These are phyloP conservation scores for Agaricus bisporus DNA, from an alignment of 768 basidiomycete genomes.

Conservation along the genomic window DNA sequence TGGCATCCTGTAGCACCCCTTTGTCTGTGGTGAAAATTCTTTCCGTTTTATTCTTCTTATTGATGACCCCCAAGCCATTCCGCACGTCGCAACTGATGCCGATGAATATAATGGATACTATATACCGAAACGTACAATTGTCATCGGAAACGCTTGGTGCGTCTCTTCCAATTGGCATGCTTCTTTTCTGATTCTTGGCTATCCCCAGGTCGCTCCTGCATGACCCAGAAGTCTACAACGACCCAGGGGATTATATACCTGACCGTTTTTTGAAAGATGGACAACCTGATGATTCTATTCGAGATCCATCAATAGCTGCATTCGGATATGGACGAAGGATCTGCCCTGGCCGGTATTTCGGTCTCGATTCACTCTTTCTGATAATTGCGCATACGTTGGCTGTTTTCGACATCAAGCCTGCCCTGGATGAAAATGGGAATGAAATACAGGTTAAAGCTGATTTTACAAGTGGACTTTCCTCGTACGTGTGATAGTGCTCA, in stretches of 20 bases:
- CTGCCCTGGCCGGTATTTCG: conserved; percentile 20
- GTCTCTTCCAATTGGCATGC: neutral
- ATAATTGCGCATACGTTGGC: conserved; percentile 17
- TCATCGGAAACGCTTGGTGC: conserved; percentile 14
- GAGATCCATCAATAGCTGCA: conserved; percentile 19
- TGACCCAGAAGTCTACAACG: conserved; percentile 14
- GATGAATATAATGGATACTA: conserved; percentile 13
- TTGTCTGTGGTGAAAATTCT: neutral
- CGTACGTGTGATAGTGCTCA: conserved; percentile 13
- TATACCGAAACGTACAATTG: conserved; percentile 14
- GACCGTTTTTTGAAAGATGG: conserved; percentile 23
- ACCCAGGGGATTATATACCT: conserved; percentile 23
- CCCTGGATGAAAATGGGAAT: conserved; percentile 17
- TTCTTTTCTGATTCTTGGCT: neutral
- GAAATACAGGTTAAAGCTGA: conserved; percentile 14
- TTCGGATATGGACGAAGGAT: conserved; percentile 27
- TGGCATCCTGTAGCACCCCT: conserved; percentile 16
- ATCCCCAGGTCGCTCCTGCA: conserved; percentile 15
- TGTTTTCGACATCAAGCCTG: conserved; percentile 19
- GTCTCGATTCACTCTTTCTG: conserved; percentile 17
- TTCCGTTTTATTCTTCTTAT: neutral
- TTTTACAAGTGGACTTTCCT: conserved; percentile 16
- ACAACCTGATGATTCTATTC: conserved; percentile 17
- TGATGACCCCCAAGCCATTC: neutral
- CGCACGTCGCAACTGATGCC: conserved; percentile 1